Base-by-base conservation (phyloP, 2,329 filamentous ascomycete genomes). In the Dichotomopilus funicola region DNA sequence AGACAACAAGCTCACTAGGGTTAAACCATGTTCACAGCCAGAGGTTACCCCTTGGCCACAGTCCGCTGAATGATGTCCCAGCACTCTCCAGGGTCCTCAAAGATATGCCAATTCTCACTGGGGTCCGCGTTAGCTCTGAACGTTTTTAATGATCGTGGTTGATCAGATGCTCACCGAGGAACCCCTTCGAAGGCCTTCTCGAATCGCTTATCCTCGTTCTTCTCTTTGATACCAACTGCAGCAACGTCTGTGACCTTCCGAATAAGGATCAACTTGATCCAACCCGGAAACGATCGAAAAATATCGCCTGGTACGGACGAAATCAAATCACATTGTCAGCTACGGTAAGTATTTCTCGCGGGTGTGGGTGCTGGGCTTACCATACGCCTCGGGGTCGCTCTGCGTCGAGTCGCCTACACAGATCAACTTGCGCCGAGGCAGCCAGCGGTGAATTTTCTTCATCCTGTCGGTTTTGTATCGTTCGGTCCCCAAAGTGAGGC, bases 381-480 rank as follows among this genome's bases (percentile, higher is more conserved):
- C 91, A 66, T 96, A 97, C 0, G 89, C 83, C 68, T 97, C 92
- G 0, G 92, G 91, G 64, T 97, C 92, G 33, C 83, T 87, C 71
- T 96, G 92, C 0, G 91, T 96, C 41, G 87, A 92, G 71, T 97
- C 92, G 0, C 92, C 92, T 61, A 97, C 85, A 62, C 86, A 86
- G 59, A 97, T 82, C 72, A 95, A 86, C 64, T 86, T 88, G 58
- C 88, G 78, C 63, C 79, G 78, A 0, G 92, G 92, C 49, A 96
- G 77, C 88, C 88, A 94, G 1, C 72, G 71, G 62, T 90, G 80
- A 33, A 97, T 81, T 72, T 90, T 89, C 55, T 80, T 78, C 70
- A 96, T 90, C 13, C 87, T 83, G 55, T 86, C 81, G 9, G 87
- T 81, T 71, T 97, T 97, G 77, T 96, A 97, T 57, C 86, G 82